phyloP scores from a whole-genome alignment of 2,329 filamentous ascomycete genomes.

The Colletotrichum viniferum region DNA sequence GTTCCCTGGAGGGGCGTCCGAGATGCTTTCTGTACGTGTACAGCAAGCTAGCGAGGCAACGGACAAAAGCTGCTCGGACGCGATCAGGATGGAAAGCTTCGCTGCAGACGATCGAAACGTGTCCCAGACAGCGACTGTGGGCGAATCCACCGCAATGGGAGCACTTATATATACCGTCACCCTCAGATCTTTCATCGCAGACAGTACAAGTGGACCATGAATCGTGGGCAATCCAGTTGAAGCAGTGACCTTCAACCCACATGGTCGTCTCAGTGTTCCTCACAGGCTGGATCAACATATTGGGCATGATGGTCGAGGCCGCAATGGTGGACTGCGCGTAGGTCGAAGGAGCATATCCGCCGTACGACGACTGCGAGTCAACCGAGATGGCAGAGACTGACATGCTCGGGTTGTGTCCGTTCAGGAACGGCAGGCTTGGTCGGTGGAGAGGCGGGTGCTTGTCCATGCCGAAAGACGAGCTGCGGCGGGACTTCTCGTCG shows the following conservation, averaged over 20 bases:
- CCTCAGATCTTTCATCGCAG: constrained; percentile 75
- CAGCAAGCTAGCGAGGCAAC: constrained; percentile 68
- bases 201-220: constrained; percentile 68
- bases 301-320: constrained; percentile 86
- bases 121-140: constrained; percentile 65
- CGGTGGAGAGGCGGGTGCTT: constrained; percentile 70
- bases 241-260: constrained; percentile 86
- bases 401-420: constrained; percentile 63
- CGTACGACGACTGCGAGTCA: constrained; percentile 74
- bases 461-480: constrained; percentile 89
- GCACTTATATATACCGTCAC: constrained; percentile 78
- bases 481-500: constrained; percentile 79
- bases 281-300: constrained; percentile 80
- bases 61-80: constrained; percentile 67
- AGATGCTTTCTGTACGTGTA: constrained; percentile 71
- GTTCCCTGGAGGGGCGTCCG: constrained; percentile 62
- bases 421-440: constrained; percentile 76
- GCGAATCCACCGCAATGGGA: constrained; percentile 63
- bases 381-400: constrained; percentile 65
- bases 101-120: constrained; percentile 67
- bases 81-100: constrained; percentile 66
- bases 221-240: constrained; percentile 69
- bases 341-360: constrained; percentile 79
- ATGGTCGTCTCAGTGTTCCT: constrained; percentile 78
- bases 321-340: constrained; percentile 87